Conservation (phyloP, 2,329 filamentous ascomycete genomes). For the Aquanectria penicillioides region DNA sequence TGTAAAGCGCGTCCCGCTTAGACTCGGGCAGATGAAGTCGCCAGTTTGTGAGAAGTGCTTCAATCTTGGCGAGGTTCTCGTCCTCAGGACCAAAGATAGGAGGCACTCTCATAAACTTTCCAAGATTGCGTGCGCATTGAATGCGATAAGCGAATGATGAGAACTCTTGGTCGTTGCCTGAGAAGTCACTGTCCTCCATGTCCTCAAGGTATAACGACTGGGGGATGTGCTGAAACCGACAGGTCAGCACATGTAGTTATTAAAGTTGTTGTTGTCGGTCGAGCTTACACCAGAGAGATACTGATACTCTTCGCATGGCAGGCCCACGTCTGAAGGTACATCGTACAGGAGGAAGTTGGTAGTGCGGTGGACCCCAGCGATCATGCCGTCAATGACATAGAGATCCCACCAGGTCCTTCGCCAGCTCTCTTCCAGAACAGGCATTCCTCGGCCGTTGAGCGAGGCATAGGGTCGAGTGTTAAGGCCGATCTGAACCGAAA, state of each 20-base stretch:
- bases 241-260: constrained; percentile 23
- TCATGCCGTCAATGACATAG: constrained; percentile 84
- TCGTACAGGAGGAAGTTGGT: constrained; percentile 77
- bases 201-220: constrained; percentile 73
- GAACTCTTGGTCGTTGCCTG: constrained; percentile 74
- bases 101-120: constrained; percentile 73
- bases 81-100: constrained; percentile 63
- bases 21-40: constrained; percentile 78
- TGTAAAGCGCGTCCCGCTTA: constrained; percentile 76
- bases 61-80: constrained; percentile 61
- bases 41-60: constrained; percentile 75
- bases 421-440: constrained; percentile 82
- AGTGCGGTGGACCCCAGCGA: constrained; percentile 80
- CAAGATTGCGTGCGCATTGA: constrained; percentile 81
- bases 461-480: constrained; percentile 75
- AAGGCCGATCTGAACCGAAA: constrained; percentile 81
- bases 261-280: not conserved
- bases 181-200: constrained; percentile 81
- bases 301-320: constrained; percentile 87
- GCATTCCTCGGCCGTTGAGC: constrained; percentile 69
- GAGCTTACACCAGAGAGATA: constrained; percentile 67
- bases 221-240: constrained; percentile 60
- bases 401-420: constrained; percentile 91
- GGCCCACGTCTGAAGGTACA: constrained; percentile 71
- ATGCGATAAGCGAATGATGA: constrained; percentile 89